Base-by-base conservation (phyloP, 768 basidiomycete genomes). In the Dioszegia aurantiaca region DNA sequence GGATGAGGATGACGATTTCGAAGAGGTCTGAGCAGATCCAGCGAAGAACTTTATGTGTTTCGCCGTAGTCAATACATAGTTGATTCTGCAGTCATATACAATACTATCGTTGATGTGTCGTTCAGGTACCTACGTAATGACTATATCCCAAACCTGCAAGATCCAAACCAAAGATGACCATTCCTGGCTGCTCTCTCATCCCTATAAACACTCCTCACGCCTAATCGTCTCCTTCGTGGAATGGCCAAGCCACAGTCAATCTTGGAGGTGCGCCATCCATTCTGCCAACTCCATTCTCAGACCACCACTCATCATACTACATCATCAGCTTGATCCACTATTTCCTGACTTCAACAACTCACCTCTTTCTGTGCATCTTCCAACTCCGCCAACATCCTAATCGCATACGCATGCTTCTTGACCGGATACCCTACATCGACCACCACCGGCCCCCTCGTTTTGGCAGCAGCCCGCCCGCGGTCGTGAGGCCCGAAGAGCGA, bases 321-420 rank as follows among this genome's bases (percentile, higher is more conserved):
- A 14, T 39, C 33, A 54, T 67, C 62, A 61, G 59, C 60, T 24
- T 10, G 17, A 51, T 19, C 19, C 33, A 11, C 21, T 17, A 10
- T 14, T 12, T 0, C 21, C 30, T n/a, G 36, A 56, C 44, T 26
- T 33, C 28, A 5, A 43, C 19, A 4, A 63, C 73, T 68, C 47
- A 73, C 73, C 68, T 77, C 75, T 59, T 72, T 68, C 63, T 75
- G 75, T 11, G 74, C 75, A 61, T 77, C 71, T 51, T 77, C 75
- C 23, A 77, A 53, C 58, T 77, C 75, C 30, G 73, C 72, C 59
- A 77, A 56, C 73, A 75, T 75, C 54, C 75, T 63, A 24, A 77
- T 73, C 16, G 69, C 69, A 53, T 77, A 77, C 42, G 73, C 70
- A 58, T 77, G 75, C 40, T 72, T 58, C 47, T 67, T 68, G 49